Evolutionary conservation across 345 rosid genomes (phyloP), one percentile per base, ranked within the genome.

Genomic region (Populus alba): DNA sequence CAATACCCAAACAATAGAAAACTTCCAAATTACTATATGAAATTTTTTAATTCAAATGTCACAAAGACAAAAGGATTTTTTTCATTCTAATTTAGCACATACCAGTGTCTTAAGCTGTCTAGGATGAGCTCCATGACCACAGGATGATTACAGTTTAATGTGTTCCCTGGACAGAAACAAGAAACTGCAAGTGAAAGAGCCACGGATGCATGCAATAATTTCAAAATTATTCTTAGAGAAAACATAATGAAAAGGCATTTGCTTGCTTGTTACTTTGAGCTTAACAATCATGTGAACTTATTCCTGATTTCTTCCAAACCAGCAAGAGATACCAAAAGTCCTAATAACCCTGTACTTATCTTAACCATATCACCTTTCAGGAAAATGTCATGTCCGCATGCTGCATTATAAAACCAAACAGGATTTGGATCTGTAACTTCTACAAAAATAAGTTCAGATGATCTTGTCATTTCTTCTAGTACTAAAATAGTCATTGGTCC

Each of bases 41-140:
- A 53, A 39, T 66, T 39, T 39, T 7, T 39, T 39, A 39, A 33
- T 39, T 39, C 43, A 47, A 47, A 16, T 47, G 18, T 16, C 18
- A 4, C 53, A 4, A 4, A 43, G 18, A 47, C 18, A 15, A 45
- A 11, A 47, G 1, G 5, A 16, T 12, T 47, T 47, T 8, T 15
- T 47, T 47, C 53, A 47, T 47, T 47, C 39, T 37, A 67, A 74
- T n/a, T 15, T 43, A 9, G 23, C 22, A 69, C 91, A 66, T 91
- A 95, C 98, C 99, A 95, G 84, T 95, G 98, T 83, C 91, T 88
- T 83, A 95, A 85, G 88, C 97, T 95, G 81, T 93, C 95, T 33
- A 95, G 92, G 80, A 93, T 86, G 76, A 93, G 89, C 77, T 93
- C 97, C 97, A 87, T 90, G 80, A 95, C 98, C 77, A 93, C 91